Evolutionary conservation across 441 rosid species (phyloP).

Genomic region (Aquilaria agallochum): DNA sequence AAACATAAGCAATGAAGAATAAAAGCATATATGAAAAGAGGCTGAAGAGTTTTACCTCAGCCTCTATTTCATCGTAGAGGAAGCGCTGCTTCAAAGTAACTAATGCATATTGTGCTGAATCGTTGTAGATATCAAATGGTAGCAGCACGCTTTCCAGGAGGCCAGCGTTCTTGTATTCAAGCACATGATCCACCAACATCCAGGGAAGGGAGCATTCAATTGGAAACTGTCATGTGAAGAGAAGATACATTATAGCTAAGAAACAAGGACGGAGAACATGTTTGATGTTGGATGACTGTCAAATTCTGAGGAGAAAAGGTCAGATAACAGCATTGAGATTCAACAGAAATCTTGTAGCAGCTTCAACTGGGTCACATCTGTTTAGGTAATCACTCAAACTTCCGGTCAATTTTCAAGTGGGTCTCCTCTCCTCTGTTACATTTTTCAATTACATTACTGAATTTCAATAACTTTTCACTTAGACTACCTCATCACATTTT

Average conservation of each 20-base stretch:
- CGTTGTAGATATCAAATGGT: constrained; percentile 97
- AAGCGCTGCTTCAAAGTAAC: constrained; percentile 87
- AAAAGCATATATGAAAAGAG: too few species aligned
- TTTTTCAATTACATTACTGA: too few species aligned
- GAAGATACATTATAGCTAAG: too few species aligned
- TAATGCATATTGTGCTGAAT: constrained; percentile 99
- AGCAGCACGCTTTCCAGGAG: constrained; percentile 92
- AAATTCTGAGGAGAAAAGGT: neutral
- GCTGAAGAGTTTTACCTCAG: constrained; percentile 61
- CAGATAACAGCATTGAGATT: neutral
- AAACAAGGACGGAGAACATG: constrained; percentile 14
- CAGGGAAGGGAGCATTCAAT: constrained; percentile 99
- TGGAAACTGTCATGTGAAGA: constrained; percentile 60
- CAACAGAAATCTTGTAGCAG: constrained; percentile 2
- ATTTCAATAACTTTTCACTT: too few species aligned
- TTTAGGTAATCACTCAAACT: too few species aligned
- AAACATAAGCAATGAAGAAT: too few species aligned
- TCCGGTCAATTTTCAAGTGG: too few species aligned
- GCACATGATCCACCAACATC: constrained; percentile 96
- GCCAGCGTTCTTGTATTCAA: constrained; percentile 80
- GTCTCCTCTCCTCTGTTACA: too few species aligned
- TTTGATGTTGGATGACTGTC: constrained; percentile 4
- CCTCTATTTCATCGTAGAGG: constrained; percentile 99
- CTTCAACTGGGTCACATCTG: too few species aligned
- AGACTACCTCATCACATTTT: too few species aligned